phyloP scores from a whole-genome alignment of 352 stramenopile genomes.

The Phytophthora capsici region DNA sequence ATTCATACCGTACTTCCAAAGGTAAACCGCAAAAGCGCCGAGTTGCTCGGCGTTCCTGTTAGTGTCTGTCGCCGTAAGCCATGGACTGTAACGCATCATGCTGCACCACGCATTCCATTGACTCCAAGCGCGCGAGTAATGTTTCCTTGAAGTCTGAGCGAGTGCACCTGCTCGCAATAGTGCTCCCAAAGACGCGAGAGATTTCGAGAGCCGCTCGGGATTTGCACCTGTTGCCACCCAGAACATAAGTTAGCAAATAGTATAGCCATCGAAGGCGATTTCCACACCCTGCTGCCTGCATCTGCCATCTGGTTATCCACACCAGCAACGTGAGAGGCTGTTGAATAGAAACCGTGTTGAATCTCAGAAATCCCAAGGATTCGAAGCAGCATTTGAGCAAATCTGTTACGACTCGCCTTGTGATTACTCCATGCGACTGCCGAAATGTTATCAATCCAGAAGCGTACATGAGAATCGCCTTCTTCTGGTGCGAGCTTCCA shows the following conservation, averaged over 20 bases:
- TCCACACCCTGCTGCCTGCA: constrained; percentile 17
- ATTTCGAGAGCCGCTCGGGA: background rate
- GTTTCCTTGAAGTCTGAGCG: background rate
- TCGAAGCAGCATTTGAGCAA: background rate
- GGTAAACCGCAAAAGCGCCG: constrained; percentile 12
- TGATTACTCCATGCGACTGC: background rate
- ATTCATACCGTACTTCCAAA: constrained; percentile 26
- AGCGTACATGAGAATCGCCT: background rate
- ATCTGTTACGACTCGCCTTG: too few species aligned
- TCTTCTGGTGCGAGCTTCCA: too few species aligned
- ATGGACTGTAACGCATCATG: background rate
- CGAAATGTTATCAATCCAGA: background rate
- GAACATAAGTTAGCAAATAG: constrained; percentile 6
- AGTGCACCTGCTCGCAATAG: constrained; percentile 3
- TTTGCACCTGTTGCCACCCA: constrained; percentile 3
- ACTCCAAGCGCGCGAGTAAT: background rate
- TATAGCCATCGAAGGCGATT: background rate
- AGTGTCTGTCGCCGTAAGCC: background rate
- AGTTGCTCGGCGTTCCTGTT: constrained; percentile 7
- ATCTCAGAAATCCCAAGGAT: background rate
- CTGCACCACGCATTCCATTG: background rate
- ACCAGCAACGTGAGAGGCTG: constrained; percentile 1
- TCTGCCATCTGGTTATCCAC: constrained; percentile 9
- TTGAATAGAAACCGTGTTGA: background rate
- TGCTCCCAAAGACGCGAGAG: constrained; percentile 6